Conservation (phyloP, 495 filamentous ascomycete species). For the Pyrenula aspistea region DNA sequence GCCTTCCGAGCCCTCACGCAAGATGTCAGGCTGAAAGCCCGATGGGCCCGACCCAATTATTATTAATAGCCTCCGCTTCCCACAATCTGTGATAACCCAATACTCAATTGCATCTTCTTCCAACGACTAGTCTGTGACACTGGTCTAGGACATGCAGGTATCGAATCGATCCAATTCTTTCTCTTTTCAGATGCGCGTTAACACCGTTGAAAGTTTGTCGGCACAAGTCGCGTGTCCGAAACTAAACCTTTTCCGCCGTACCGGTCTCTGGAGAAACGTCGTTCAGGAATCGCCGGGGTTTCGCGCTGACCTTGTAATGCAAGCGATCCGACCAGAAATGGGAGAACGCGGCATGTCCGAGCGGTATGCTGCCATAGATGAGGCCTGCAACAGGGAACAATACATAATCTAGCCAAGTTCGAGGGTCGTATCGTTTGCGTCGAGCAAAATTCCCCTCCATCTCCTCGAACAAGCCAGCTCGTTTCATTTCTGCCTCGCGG, state of each 20-base stretch:
- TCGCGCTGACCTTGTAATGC: conserved; percentile 57
- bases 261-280: background rate
- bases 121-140: too few relatives aligned
- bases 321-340: conserved; percentile 57
- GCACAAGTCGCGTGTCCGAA: too few relatives aligned
- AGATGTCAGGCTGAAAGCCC: too few relatives aligned
- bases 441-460: conserved; percentile 47
- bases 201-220: too few relatives aligned
- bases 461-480: conserved; percentile 32
- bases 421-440: conserved; percentile 31
- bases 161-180: too few relatives aligned
- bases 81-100: too few relatives aligned
- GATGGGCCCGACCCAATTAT: too few relatives aligned
- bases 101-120: background rate
- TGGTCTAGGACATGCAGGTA: too few relatives aligned
- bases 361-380: conserved; percentile 49
- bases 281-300: conserved; percentile 15
- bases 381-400: conserved; percentile 50
- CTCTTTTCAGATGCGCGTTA: too few relatives aligned
- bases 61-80: too few relatives aligned
- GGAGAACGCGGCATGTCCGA: conserved; percentile 46
- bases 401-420: conserved; percentile 40
- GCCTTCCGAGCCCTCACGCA: too few relatives aligned
- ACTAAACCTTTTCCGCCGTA: background rate
- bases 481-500: conserved; percentile 51